A percentile compares a stretch with the other conserved stretches of the same genome.
Evolutionary conservation across 805 yeast species (phyloP).

Genomic region (Starmerella lactis-condensi): DNA sequence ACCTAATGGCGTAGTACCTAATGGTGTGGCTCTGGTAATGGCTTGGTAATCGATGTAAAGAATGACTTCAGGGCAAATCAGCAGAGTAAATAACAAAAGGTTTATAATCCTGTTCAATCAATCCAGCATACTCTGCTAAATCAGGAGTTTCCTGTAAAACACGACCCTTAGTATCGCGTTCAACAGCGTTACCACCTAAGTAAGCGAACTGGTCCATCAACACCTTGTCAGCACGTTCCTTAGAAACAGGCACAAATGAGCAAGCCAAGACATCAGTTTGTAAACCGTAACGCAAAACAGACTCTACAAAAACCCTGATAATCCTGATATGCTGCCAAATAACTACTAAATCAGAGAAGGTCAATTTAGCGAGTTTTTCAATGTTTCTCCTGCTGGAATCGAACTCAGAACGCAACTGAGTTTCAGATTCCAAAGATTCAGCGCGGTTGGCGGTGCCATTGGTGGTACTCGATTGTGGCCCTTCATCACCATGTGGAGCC

Average conservation of each 20-base stretch:
- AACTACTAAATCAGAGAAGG: constrained; percentile 70
- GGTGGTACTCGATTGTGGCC: neutral
- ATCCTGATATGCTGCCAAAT: constrained; percentile 84
- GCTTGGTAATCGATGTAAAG: neutral
- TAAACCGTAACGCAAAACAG: constrained; percentile 85
- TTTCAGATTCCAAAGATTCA: constrained; percentile 53
- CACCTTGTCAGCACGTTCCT: constrained; percentile 48
- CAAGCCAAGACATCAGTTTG: constrained; percentile 72
- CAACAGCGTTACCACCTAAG: constrained; percentile 77
- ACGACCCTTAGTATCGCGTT: constrained; percentile 46
- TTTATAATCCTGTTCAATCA: constrained; percentile 89
- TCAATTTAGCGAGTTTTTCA: constrained; percentile 65
- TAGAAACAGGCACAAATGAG: constrained; percentile 28
- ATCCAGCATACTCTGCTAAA: constrained; percentile 70
- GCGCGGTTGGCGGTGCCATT: constrained; percentile 2
- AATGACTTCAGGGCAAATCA: constrained; percentile 24
- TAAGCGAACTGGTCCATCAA: constrained; percentile 65
- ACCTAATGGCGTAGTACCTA: too few species aligned
- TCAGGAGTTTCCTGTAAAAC: constrained; percentile 51
- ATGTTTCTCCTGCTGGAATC: too few species aligned
- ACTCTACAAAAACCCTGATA: constrained; percentile 74
- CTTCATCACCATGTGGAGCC: constrained; percentile 12
- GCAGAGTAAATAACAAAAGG: constrained; percentile 77
- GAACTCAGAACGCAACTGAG: constrained; percentile 49
- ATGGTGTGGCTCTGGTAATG: neutral